Evolutionary conservation across 1,284 basidiomycete genomes (phyloP).

Genomic region (Thecaphora thlaspeos): DNA sequence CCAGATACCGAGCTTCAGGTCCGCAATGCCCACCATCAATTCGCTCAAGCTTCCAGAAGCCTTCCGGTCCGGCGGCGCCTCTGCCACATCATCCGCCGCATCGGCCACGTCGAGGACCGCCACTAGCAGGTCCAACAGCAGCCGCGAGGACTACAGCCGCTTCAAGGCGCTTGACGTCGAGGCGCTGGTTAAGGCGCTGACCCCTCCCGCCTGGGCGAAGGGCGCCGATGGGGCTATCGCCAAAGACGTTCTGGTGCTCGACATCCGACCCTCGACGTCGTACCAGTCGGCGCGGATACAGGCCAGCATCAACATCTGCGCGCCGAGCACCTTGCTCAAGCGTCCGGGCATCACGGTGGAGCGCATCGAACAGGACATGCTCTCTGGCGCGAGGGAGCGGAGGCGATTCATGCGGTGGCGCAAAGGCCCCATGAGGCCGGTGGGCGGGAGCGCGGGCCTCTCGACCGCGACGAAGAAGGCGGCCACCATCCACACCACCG

Average conservation of each 20-base stretch:
- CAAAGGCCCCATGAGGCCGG: constrained; percentile 16
- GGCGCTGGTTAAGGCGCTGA: constrained; percentile 19
- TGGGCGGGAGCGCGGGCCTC: neutral
- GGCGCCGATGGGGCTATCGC: constrained; percentile 1
- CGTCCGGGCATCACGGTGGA: constrained; percentile 52
- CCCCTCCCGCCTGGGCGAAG: constrained; percentile 8
- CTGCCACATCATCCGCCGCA: constrained; percentile 9
- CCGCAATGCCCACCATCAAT: constrained; percentile 10
- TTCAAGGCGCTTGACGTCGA: constrained; percentile 32
- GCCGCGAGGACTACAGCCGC: constrained; percentile 11
- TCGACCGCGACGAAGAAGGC: constrained; percentile 8
- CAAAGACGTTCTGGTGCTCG: constrained; percentile 64
- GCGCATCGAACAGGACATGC: constrained; percentile 51
- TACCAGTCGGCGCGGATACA: constrained; percentile 37
- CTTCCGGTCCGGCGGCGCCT: constrained; percentile 11
- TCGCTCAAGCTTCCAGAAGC: constrained; percentile 5
- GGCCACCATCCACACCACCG: constrained; percentile 19
- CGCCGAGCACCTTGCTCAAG: constrained; percentile 83
- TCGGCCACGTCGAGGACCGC: constrained; percentile 6
- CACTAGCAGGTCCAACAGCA: neutral
- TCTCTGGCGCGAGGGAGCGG: constrained; percentile 32
- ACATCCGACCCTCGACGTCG: constrained; percentile 73
- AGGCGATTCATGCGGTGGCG: constrained; percentile 41
- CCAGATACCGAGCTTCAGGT: neutral
- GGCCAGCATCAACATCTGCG: constrained; percentile 78